Evolutionary conservation across 108 stramenopile species (phyloP), one percentile per base, ranked within the genome.

Genomic region (Skeletonema menzelii): DNA sequence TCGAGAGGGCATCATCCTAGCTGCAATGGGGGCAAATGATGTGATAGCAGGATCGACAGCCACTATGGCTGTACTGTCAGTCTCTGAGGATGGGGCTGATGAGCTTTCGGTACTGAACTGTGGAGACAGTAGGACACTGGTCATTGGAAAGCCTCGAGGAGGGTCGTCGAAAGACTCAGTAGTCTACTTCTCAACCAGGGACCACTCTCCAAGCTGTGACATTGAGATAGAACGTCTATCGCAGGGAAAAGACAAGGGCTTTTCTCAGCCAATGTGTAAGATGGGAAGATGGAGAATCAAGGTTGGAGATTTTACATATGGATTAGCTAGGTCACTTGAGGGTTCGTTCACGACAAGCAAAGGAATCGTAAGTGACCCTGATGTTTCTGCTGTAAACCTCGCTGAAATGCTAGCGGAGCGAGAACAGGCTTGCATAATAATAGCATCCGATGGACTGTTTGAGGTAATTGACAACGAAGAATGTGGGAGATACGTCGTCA

Each of bases 401-500:
- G 31, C 73, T 19, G 30, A 71, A 20, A 61, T 77, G 22, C 32
- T 73, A 11, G 79, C 79, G 3, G 64, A 74, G 27, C 63, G 82
- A 26, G 86, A 82, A 34, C 49, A 82, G 31, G 79, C 84, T 38
- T 60, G 83, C 15, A 55, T 86, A 32, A 76, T 94, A 4, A 56
- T 85, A 4, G 88, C 93, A 22, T 81, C 80, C n/a, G 93, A 94
- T 86, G 93, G 93, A 38, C 47, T 94, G 10, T 94, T 88, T 81
- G 89, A 91, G 67, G 90, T 91, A 30, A 89, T 91, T 75, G 89
- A 83, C 56, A 88, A 88, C 32, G 84, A 87, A 64, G 88, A 94
- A 72, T 87, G 86, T 24, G 89, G 84, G 5, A 63, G 56, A 27
- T 86, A 87, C 67, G 84, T 89, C 2, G 22, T 77, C 32, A 79